Evolutionary conservation across 768 basidiomycete genomes (phyloP).

Genomic region (Suillus spraguei): DNA sequence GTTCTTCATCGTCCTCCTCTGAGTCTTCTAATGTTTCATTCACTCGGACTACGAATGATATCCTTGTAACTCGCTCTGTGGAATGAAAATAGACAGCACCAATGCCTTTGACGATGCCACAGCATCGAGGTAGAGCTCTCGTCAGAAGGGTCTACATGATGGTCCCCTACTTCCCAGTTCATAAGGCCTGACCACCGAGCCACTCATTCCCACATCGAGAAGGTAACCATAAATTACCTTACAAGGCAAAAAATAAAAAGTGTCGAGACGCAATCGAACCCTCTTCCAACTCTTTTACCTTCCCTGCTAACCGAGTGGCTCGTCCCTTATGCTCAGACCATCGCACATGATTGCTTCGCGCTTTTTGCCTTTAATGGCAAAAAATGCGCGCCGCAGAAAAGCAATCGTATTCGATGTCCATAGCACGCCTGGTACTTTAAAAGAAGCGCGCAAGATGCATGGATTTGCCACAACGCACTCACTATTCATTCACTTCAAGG

Average conservation of each 20-base stretch:
- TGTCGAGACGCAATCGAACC: neutral
- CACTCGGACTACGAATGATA: neutral
- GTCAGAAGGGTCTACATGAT: neutral
- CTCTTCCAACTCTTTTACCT: neutral
- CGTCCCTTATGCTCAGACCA: neutral
- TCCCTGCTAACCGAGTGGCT: neutral
- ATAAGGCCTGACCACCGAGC: neutral
- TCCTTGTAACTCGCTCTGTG: neutral
- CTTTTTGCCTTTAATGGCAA: neutral
- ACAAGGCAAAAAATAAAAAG: constrained; percentile 1
- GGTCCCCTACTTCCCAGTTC: neutral
- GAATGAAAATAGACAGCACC: neutral
- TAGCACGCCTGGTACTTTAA: neutral
- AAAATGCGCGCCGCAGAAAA: neutral
- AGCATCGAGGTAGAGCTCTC: neutral
- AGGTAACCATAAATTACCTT: neutral
- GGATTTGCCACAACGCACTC: neutral
- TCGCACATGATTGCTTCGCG: neutral
- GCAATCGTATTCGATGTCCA: neutral
- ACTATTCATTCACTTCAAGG: neutral
- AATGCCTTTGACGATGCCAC: neutral
- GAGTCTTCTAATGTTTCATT: neutral
- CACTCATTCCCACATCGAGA: neutral
- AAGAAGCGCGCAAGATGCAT: neutral
- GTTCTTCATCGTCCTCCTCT: neutral